These are phyloP conservation scores for Elongisporangium undulatum DNA, from an alignment of 352 stramenopile species.

Conservation along the genomic window DNA sequence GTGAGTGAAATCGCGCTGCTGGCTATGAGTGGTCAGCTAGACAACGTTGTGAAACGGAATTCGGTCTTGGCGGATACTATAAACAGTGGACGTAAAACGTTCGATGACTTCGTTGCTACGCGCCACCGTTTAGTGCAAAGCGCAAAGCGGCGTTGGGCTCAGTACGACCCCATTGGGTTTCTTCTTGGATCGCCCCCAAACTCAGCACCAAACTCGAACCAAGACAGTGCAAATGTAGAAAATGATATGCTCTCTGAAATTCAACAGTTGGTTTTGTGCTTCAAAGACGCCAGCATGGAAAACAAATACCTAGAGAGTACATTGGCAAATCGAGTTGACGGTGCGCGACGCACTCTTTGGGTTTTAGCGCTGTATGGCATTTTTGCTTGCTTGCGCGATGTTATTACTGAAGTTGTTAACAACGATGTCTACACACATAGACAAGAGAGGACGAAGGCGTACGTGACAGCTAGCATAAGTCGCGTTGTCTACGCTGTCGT, in stretches of 20 bases:
- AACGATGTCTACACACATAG: constrained; percentile 11
- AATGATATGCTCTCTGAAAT: constrained; percentile 68
- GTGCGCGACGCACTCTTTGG: constrained; percentile 51
- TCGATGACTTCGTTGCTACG: constrained; percentile 47
- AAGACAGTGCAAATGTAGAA: constrained; percentile 37
- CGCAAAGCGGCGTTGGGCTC: constrained; percentile 45
- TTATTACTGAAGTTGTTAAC: constrained; percentile 41
- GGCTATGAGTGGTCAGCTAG: constrained; percentile 53
- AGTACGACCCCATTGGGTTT: constrained; percentile 52
- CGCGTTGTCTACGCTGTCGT: constrained; percentile 18
- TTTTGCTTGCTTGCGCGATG: constrained; percentile 67
- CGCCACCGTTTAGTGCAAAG: constrained; percentile 44
- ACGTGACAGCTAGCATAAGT: constrained; percentile 23
- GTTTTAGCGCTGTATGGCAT: constrained; percentile 48
- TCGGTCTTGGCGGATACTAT: constrained; percentile 43
- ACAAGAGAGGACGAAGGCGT: constrained; percentile 18
- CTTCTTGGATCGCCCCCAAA: constrained; percentile 48
- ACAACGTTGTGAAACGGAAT: constrained; percentile 63
- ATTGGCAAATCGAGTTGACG: constrained; percentile 52
- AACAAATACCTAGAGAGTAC: constrained; percentile 69
- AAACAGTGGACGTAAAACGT: constrained; percentile 22
- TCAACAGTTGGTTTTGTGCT: constrained; percentile 47
- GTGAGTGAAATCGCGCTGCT: constrained; percentile 56
- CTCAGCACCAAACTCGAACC: constrained; percentile 25
- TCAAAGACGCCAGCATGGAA: constrained; percentile 71